phyloP scores from a whole-genome alignment of 2,329 filamentous ascomycete genomes.

The Talaromyces piceae region DNA sequence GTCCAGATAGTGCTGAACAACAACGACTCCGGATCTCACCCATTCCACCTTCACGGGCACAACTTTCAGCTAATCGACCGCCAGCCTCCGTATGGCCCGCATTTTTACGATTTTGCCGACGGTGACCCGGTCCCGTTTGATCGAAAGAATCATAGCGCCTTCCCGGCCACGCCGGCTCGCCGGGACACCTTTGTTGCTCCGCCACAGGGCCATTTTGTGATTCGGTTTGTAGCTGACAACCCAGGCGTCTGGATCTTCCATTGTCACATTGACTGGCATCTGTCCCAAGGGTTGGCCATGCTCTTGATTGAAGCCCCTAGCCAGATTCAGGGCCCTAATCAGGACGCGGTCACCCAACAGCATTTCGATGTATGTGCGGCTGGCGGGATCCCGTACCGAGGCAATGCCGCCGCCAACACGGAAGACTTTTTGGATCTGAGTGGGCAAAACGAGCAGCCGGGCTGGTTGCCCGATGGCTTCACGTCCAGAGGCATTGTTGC shows the following conservation, averaged over 20 bases:
- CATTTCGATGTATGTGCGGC: constrained; percentile 15
- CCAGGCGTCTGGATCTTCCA: constrained; percentile 63
- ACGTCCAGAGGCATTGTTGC: constrained; percentile 63
- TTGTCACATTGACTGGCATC: constrained; percentile 76
- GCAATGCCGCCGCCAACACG: constrained; percentile 69
- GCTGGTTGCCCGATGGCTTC: constrained; percentile 58
- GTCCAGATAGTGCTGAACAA: constrained; percentile 41
- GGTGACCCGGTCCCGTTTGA: constrained; percentile 27
- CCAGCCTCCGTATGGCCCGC: constrained; percentile 47
- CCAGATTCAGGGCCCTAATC: constrained; percentile 49
- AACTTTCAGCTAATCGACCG: constrained; percentile 62
- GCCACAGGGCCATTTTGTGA: constrained; percentile 59
- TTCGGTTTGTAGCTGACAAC: constrained; percentile 43
- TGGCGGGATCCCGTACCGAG: constrained; percentile 44
- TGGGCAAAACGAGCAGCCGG: constrained; percentile 51
- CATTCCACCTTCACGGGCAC: constrained; percentile 49
- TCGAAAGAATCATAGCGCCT: constrained; percentile 26
- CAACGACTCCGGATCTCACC: constrained; percentile 37
- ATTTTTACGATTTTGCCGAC: constrained; percentile 44
- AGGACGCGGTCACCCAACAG: constrained; percentile 46
- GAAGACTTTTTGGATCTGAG: constrained; percentile 54
- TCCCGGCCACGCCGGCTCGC: constrained; percentile 53
- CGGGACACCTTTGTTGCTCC: constrained; percentile 61
- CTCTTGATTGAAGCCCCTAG: constrained; percentile 58
- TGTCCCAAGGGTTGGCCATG: constrained; percentile 58